Evolutionary conservation across 306 rosid genomes (phyloP).

Genomic region (Vicia faba): DNA sequence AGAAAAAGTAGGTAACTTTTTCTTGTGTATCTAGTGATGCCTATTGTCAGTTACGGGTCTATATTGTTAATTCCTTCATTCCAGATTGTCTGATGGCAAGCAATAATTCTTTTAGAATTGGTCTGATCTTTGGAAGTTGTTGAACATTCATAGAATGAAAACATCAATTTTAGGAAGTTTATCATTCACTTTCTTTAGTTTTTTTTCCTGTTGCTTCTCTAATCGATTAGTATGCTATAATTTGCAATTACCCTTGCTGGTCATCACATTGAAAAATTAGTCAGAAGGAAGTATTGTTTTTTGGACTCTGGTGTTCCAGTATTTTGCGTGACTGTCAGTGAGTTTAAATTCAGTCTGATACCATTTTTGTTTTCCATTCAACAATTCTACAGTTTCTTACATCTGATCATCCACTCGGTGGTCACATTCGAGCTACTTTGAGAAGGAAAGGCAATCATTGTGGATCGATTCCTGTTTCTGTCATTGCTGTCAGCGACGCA

Average conservation of each 20-base stretch:
- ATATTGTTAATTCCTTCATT: constrained; percentile 20
- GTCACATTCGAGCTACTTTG: constrained; percentile 80
- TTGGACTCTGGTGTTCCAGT: neutral
- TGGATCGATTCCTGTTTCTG: constrained; percentile 70
- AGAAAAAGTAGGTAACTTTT: constrained; percentile 62
- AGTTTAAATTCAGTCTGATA: constrained; percentile 31
- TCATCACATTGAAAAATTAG: constrained; percentile 19
- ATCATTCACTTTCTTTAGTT: constrained; percentile 12
- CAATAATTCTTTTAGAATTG: constrained; percentile 11
- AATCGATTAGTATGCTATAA: constrained; percentile 19
- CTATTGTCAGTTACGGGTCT: constrained; percentile 27
- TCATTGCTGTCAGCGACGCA: constrained; percentile 59
- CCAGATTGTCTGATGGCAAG: constrained; percentile 23
- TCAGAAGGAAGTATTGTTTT: constrained; percentile 19
- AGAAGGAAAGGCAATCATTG: constrained; percentile 64
- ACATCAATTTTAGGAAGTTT: constrained; percentile 11
- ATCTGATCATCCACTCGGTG: constrained; percentile 72
- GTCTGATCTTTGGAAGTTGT: constrained; percentile 7
- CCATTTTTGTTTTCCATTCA: constrained; percentile 36
- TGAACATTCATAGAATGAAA: constrained; percentile 6
- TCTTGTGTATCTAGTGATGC: neutral
- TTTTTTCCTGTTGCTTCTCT: neutral
- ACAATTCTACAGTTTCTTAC: constrained; percentile 66
- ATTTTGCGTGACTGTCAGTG: neutral
- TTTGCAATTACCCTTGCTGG: too few relatives aligned